Evolutionary conservation across 441 rosid species (phyloP).

Genomic region (Pelargonium australe): DNA sequence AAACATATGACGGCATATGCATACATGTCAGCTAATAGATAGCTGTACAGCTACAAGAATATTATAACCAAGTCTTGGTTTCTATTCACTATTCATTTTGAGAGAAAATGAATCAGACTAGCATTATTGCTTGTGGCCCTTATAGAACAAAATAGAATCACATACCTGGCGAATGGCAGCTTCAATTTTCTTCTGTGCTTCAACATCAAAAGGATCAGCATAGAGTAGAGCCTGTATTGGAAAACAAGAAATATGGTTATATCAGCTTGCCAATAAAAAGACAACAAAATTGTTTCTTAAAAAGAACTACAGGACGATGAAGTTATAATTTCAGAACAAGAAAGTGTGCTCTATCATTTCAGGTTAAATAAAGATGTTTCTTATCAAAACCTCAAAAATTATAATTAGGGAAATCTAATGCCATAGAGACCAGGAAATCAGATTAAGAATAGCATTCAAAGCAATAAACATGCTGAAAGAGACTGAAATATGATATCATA

Average conservation of each 20-base stretch:
- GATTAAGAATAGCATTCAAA: neutral
- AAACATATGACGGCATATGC: neutral
- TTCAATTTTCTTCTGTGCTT: slow-evolving; percentile 95
- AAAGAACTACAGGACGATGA: neutral
- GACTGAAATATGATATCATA: neutral
- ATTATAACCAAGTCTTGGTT: neutral
- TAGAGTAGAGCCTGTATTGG: slow-evolving; percentile 62
- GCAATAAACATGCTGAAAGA: neutral
- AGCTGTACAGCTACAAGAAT: neutral
- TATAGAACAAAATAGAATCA: slow-evolving; percentile 11
- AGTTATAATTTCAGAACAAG: neutral
- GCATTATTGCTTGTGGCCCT: neutral
- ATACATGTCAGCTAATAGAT: neutral
- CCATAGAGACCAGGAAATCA: slow-evolving; percentile 1
- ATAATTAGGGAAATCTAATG: neutral
- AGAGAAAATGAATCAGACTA: neutral
- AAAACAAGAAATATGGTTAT: slow-evolving; percentile 7
- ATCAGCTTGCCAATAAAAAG: slow-evolving; percentile 7
- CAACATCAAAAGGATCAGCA: slow-evolving; percentile 97
- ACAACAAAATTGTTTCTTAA: too few relatives aligned
- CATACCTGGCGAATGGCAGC: slow-evolving; percentile 91
- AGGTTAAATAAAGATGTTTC: neutral
- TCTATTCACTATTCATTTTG: neutral
- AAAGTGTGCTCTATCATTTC: neutral
- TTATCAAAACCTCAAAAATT: neutral